Evolutionary conservation across 78 protist genomes (phyloP), one percentile per base, ranked within the genome.

Genomic region (Neovahlkampfia damariscottae): DNA sequence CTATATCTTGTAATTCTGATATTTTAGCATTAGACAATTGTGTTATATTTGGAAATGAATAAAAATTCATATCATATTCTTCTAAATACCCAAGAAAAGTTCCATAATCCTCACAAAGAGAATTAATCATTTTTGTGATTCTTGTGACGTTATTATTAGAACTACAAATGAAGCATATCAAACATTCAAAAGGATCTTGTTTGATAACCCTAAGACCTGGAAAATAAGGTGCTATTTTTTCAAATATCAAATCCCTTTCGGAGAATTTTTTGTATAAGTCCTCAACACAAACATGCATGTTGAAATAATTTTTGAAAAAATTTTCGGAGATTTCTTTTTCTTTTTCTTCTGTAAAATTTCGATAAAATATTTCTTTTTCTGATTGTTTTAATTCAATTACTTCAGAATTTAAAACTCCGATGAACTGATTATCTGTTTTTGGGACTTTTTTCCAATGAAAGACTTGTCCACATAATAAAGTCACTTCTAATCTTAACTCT

Each of bases 141-240:
- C 78, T 40, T 5, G 7, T 2, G 30, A 74, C 9, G 67, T 74
- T 67, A 9, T 74, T 74, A 31, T 74, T 74, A 6, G 10, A 34
- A 2, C 72, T 58, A 50, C 78, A 74, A 8, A 74, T 72, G 5
- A 74, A 74, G 70, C 69, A 74, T 32, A 74, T 19, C 5, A 74
- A 5, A 5, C 4, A 3, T 5, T 74, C 78, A 5, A 3, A 67
- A 8, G 74, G 78, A 62, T 72, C 40, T 50, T 74, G 78, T 3
- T 28, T 32, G 5, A 74, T 27, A 7, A 74, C 6, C 7, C 78
- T 59, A 19, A 10, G 67, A n/a, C 72, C 72, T 19, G 62, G 62
- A 19, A n/a, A 50, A 50, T 50, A 50, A n/a, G 19, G 19, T 19
- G 19, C 19, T 50, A 50, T 50, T 19, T 19, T 50, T 19, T 19